A percentile compares a stretch with the other conserved stretches of the same genome.
These are phyloP conservation scores for Leccinum uliginosum DNA, from an alignment of 768 basidiomycete species.

Conservation along the genomic window DNA sequence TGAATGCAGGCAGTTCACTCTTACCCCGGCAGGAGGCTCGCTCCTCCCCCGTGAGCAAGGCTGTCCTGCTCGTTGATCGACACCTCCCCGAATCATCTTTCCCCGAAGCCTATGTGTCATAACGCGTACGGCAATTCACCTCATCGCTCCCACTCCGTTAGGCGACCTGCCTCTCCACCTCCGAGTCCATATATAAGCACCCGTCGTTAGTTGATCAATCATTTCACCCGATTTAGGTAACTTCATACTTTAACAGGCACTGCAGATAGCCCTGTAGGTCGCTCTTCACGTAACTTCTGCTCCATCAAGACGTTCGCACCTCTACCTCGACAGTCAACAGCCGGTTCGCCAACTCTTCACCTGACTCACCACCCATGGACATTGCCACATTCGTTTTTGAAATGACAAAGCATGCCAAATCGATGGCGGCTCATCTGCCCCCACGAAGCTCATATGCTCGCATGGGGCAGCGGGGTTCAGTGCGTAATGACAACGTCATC, in stretches of 20 bases:
- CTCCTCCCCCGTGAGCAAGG: neutral
- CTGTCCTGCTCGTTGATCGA: neutral
- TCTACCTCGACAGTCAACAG: neutral
- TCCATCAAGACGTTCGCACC: constrained; percentile 5
- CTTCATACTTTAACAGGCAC: neutral
- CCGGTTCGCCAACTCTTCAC: neutral
- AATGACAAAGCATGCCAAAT: neutral
- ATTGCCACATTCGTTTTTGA: neutral
- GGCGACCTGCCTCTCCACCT: constrained; percentile 8
- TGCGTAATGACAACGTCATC: neutral
- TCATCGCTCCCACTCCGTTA: constrained; percentile 1
- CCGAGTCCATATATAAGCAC: neutral
- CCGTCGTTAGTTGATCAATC: neutral
- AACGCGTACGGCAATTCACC: neutral
- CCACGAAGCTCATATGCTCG: neutral
- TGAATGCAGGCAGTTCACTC: neutral
- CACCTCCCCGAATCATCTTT: neutral
- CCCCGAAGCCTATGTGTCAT: neutral
- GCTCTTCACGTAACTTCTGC: neutral
- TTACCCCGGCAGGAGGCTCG: neutral
- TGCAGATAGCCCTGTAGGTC: neutral
- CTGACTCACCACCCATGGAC: neutral
- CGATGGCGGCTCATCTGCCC: neutral
- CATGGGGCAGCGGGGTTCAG: neutral
- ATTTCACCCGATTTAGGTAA: no score